Evolutionary conservation across 345 rosid species (phyloP), one percentile per base, ranked within the genome.

Genomic region (Rubroshorea leprosula): DNA sequence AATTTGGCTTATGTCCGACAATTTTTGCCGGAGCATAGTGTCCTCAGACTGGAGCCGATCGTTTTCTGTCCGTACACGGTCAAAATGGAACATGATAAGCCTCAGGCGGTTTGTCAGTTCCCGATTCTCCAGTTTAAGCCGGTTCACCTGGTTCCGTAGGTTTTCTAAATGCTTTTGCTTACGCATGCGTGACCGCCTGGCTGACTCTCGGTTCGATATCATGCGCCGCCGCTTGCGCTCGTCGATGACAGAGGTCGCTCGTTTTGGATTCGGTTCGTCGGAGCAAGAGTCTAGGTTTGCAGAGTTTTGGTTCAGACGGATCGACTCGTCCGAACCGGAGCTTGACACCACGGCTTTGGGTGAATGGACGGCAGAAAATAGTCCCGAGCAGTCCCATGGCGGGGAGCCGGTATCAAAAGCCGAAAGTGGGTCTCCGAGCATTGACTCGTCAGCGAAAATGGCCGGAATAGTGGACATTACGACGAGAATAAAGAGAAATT

Each of bases 171-270:
- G 90, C 76, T 64, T 83, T 66, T 86, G 92, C 55, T 86, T 86
- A 58, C 95, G 82, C 85, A 83, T 76, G 64, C 96, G 74, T 0
- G 96, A 88, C 65, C 95, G 73, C 78, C 85, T 74, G 9, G 98
- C 96, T 7, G 98, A 88, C 60, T 91, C 92, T 60, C 96, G 82
- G 84, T 88, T 91, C 49, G 98, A 91, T 55, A 82, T 62, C 96
- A 82, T 88, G 35, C 98, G 77, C 70, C 79, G 80, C 51, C 73
- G 62, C 70, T 82, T 91, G 15, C 88, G 75, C 38, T 83, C 96
- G 21, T 87, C 86, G 35, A 75, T 31, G 51, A 58, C 17, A 0
- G 65, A 26, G 18, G 26, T 67, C 9, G 63, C 5, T 13, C 41
- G 41, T 35, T 35, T 10, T 18, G n/a, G 75, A 58, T 62, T 76